Evolutionary conservation across 2,329 filamentous ascomycete species (phyloP), one percentile per base, ranked within the genome.

Genomic region (Thermoascus crustaceus): DNA sequence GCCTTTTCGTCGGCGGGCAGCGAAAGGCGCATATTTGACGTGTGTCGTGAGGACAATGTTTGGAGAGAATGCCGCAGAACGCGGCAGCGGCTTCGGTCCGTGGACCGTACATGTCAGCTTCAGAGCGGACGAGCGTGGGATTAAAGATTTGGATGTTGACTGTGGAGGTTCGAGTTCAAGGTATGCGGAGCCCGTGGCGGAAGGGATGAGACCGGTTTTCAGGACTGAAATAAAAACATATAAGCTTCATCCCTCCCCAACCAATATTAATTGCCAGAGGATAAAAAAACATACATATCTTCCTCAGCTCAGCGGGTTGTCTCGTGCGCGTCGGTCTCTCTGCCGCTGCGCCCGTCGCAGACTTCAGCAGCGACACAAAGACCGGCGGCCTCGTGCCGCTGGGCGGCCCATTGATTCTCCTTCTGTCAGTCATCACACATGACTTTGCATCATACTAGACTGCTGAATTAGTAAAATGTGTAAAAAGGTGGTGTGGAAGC

Each of bases 21-120:
- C 89, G 56, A 98, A 98, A 0, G 91, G 88, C 1, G 91, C 88
- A 57, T 94, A 96, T 65, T 96, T 98, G 55, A 98, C 82, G 49
- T 94, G 86, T 2, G 89, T 93, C 9, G 84, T 86, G 34, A 98
- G 75, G 29, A 95, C 81, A 45, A 96, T 78, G 51, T 94, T 88
- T 7, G 91, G 86, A 34, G 85, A 91, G 66, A 95, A 98, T 1
- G 86, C 82, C 18, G 86, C 85, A 37, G 85, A 93, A 55, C 87
- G 79, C 20, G 89, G 88, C 26, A 98, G 73, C 16, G 91, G 87
- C 47, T 88, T 80, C 3, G 91, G 91, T 1, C 91, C 91, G 63
- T 96, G 89, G 36, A 96, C 85, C 7, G 86, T 88, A 60, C 88
- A 94, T 43, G 82, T 84, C 41, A 98, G 78, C 62, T 98, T 98